Evolutionary conservation across 2,329 filamentous ascomycete species (phyloP).

Genomic region (Beauveria varroae): DNA sequence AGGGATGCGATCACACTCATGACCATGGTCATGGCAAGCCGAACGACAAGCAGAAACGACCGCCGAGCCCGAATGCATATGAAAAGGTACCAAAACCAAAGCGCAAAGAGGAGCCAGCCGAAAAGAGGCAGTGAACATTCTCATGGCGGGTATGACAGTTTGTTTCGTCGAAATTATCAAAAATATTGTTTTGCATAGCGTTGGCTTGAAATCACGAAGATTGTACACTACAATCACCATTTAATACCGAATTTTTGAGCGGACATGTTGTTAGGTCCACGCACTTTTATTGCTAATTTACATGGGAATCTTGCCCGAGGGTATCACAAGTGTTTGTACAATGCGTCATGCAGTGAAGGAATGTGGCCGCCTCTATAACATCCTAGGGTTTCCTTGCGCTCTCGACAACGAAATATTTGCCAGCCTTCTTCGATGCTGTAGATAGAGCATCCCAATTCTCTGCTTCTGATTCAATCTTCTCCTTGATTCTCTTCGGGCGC

Average conservation of each 20-base stretch:
- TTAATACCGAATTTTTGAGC: too few relatives aligned
- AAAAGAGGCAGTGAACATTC: slow-evolving; percentile 12
- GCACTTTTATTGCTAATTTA: neutral
- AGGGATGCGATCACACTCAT: slow-evolving; percentile 22
- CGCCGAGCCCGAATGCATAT: slow-evolving; percentile 72
- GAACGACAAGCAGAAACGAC: slow-evolving; percentile 35
- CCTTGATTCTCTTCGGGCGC: slow-evolving; percentile 33
- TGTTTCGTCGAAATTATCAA: neutral
- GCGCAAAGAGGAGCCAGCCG: slow-evolving; percentile 23
- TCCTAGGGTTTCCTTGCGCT: slow-evolving; percentile 37
- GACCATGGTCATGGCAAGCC: slow-evolving; percentile 22
- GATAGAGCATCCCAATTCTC: slow-evolving; percentile 66
- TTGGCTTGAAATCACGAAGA: neutral
- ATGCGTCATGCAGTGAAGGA: neutral
- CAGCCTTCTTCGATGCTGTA: slow-evolving; percentile 57
- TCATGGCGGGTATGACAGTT: neutral
- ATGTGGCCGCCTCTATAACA: slow-evolving; percentile 12
- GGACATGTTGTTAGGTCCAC: neutral
- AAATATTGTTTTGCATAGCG: slow-evolving; percentile 1
- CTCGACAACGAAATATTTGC: slow-evolving; percentile 72
- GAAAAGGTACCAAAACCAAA: slow-evolving; percentile 58
- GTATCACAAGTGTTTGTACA: slow-evolving; percentile 6
- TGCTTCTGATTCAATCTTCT: slow-evolving; percentile 33
- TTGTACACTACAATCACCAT: too few relatives aligned
- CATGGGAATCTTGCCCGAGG: neutral